Evolutionary conservation across 139 green algal genomes (phyloP), one percentile per base, ranked within the genome.

Genomic region (Chlorella sorokiniana): DNA sequence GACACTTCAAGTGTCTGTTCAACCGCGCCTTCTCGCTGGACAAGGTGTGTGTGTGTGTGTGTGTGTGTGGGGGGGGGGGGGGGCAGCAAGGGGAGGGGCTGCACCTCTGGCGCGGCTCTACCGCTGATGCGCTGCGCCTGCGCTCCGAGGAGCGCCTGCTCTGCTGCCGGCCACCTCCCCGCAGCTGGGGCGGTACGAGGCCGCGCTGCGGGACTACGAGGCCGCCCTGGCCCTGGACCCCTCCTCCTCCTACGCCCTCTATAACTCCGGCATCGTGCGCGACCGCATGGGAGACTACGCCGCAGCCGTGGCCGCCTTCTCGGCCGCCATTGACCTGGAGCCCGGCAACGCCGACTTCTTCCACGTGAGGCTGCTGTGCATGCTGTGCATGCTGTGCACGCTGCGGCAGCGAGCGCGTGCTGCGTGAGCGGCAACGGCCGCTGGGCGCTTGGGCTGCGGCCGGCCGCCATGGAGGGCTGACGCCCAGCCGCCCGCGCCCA

Each of bases 21-120:
- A 96, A 97, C 90, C 78, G 93, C 1, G 94, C 86, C n/a, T 97
- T 97, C 78, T 92, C 85, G 4, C 84, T 93, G 48, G 93, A 97
- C 86, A 95, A 95, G 91, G 88, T 95, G 27, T 11, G 86, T 18
- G 1, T 65, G 59, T 4, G 9, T 35, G 59, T 33, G 59, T 33
- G 59, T 3, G 27, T 29, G 27, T 37, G 25, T 33, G 59, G 27
- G 11, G 59, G 1, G 27, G 25, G 59, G 2, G 14, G 59, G 35
- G 33, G 25, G 2, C 4, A 18, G 59, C 22, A 65, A 1, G n/a
- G n/a, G n/a, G n/a, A n/a, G n/a, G n/a, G n/a, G n/a, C n/a, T n/a
- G n/a, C n/a, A n/a, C n/a, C n/a, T n/a, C n/a, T n/a, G n/a, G n/a
- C n/a, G n/a, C n/a, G n/a, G n/a, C n/a, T n/a, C n/a, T n/a, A n/a